Conservation (phyloP, 371 early-diverging fungal genomes). For the Coemansia sp. region DNA sequence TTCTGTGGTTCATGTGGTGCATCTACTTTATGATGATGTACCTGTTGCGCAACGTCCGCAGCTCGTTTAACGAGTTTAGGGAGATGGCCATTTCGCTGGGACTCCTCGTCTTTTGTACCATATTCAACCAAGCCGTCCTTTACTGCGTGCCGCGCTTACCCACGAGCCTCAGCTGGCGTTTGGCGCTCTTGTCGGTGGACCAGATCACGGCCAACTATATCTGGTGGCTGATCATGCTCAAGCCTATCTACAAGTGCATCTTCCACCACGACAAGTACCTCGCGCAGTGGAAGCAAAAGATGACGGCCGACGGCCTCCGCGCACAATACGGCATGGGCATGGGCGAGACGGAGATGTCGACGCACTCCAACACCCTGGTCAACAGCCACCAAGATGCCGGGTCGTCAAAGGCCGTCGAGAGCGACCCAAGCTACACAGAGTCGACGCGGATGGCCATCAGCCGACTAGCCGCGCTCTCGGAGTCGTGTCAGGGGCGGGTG, state of each 20-base stretch:
- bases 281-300: slow-evolving; percentile 40
- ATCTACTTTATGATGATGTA: slow-evolving; percentile 39
- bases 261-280: slow-evolving; percentile 37
- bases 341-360: slow-evolving; percentile 25
- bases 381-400: slow-evolving; percentile 3
- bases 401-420: slow-evolving; percentile 3
- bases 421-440: slow-evolving; percentile 36
- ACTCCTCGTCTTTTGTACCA: slow-evolving; percentile 26
- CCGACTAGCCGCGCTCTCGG: slow-evolving; percentile 22
- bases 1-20: slow-evolving; percentile 34
- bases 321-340: slow-evolving; percentile 33
- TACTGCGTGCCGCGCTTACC: slow-evolving; percentile 28
- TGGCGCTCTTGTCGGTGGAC: slow-evolving; percentile 29
- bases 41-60: slow-evolving; percentile 47
- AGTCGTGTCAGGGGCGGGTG: neutral
- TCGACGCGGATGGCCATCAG: slow-evolving; percentile 31
- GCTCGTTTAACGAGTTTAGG: slow-evolving; percentile 48
- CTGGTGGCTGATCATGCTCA: slow-evolving; percentile 48
- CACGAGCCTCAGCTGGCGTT: slow-evolving; percentile 27
- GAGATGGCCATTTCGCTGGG: slow-evolving; percentile 39
- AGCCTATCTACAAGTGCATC: slow-evolving; percentile 36
- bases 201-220: slow-evolving; percentile 41
- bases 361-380: slow-evolving; percentile 23
- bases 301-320: slow-evolving; percentile 34
- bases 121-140: slow-evolving; percentile 33